Base-by-base conservation (phyloP, 2,329 filamentous ascomycete species). In the Dryadomyces quercivorus region DNA sequence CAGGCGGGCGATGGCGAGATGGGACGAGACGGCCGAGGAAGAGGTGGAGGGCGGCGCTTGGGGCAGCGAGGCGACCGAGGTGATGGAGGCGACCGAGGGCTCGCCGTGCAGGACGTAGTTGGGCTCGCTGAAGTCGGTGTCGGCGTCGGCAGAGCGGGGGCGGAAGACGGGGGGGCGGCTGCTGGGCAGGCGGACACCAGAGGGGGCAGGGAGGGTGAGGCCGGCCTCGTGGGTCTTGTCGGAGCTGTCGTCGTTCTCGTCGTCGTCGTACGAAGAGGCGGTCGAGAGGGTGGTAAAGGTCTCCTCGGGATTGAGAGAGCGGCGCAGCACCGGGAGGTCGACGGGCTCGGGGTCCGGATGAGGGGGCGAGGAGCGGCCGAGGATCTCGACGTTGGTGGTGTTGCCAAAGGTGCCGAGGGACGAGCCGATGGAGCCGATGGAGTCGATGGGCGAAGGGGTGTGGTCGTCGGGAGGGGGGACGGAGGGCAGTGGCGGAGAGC, bases 41-140 rank as follows among this genome's bases (percentile, higher is more conserved):
- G 57, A 56, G 3, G 52, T n/a, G 8, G 16, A 13, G 18, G 34
- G 34, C 18, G 20, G 49, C 2, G 42, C 7, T 13, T 4, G 18
- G 7, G 42, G 15, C 4, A 40, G 5, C 6, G 36, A 40, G 10
- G 36, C 36, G 36, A 50, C 8, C 6, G 36, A 40, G 10, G 36
- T 8, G 36, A 50, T 8, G 12, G 38, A 26, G 43, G 53, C 13
- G 5, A 52, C 31, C 15, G 58, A 59, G 3, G 67, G 63, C 21
- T 71, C 70, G 51, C 71, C 71, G 64, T 79, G 71, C 18, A 82
- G 61, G 16, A 80, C 66, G 65, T 78, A 82, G 60, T 83, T 83
- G 52, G 69, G 66, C 57, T 74, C 68, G 57, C 68, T 71, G 53
- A 70, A 69, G 9, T 67, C 63, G 7, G 69, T 70, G 15, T 62